Conservation (phyloP, 2,329 filamentous ascomycete genomes). For the Colletotrichum sp. region DNA sequence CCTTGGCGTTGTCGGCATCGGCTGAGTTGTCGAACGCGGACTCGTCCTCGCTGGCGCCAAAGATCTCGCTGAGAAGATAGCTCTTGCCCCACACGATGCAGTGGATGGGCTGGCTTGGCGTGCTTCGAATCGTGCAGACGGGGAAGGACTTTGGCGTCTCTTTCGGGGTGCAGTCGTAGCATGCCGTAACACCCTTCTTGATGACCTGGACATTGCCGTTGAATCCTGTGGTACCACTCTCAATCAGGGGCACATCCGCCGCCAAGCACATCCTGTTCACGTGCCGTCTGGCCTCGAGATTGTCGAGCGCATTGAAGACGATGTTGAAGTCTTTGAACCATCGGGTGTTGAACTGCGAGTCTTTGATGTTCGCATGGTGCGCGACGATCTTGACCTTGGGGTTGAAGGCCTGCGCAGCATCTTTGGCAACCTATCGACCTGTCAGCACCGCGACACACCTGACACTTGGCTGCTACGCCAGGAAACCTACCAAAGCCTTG, state of each 20-base stretch:
- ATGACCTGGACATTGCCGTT: constrained; percentile 98
- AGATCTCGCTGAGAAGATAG: constrained; percentile 93
- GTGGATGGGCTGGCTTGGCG: constrained; percentile 94
- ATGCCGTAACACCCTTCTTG: constrained; percentile 88
- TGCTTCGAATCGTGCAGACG: constrained; percentile 96
- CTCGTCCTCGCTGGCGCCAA: constrained; percentile 89
- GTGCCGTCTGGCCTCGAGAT: constrained; percentile 89
- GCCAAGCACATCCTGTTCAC: constrained; percentile 98
- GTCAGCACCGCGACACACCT: not conserved
- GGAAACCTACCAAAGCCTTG: constrained; percentile 78
- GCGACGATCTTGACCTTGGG: constrained; percentile 85
- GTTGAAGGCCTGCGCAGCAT: constrained; percentile 90
- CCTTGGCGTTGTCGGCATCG: constrained; percentile 81
- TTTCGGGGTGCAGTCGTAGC: constrained; percentile 94
- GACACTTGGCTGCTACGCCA: not conserved
- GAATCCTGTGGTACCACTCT: constrained; percentile 97
- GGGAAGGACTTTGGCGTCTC: constrained; percentile 91
- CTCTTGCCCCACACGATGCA: constrained; percentile 99
- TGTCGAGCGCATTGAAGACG: constrained; percentile 97
- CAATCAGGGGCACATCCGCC: constrained; percentile 87
- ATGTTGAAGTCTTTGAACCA: constrained; percentile 87
- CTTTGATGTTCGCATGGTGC: constrained; percentile 95
- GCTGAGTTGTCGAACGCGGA: constrained; percentile 79
- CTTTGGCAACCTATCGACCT: constrained; percentile 79
- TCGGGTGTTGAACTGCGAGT: constrained; percentile 80